These are phyloP conservation scores for Trichoderma endophyticum DNA, from an alignment of 2,329 filamentous ascomycete genomes.

Conservation along the genomic window DNA sequence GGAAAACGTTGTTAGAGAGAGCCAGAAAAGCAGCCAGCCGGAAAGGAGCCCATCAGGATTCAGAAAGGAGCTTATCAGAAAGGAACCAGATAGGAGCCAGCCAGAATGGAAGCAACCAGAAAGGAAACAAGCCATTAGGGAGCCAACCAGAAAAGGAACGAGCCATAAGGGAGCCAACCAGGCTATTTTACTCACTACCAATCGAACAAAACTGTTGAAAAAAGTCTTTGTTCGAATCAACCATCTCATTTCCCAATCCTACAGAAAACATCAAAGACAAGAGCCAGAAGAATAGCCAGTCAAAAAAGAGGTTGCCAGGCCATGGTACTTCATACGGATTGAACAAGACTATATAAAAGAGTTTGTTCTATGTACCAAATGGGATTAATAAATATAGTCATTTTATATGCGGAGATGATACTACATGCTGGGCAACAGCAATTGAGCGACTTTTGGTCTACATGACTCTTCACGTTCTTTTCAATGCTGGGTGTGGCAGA, in stretches of 20 bases:
- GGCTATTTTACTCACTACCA: neutral
- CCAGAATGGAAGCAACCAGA: too few relatives aligned
- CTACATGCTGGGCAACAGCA: neutral
- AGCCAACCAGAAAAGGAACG: too few relatives aligned
- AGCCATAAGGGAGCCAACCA: too few relatives aligned
- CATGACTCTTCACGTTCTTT: accelerated
- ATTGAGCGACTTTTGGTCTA: neutral
- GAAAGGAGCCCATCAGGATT: too few relatives aligned
- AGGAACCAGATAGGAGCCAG: too few relatives aligned
- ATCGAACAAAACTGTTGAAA: neutral
- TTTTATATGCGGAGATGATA: neutral
- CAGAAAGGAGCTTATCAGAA: too few relatives aligned
- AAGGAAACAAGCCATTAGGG: too few relatives aligned
- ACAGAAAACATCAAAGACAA: neutral
- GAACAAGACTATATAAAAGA: neutral
- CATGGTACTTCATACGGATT: neutral
- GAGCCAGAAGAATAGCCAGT: neutral
- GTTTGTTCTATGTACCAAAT: neutral
- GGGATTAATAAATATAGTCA: neutral
- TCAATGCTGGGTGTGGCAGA: neutral
- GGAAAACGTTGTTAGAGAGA: neutral
- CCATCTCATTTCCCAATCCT: neutral
- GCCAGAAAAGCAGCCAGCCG: too few relatives aligned
- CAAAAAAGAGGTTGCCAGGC: neutral
- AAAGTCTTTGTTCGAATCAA: accelerated